Percentiles rank a stretch among this genome's conserved stretches.
These are phyloP conservation scores for Clavispora santaluciae DNA, from an alignment of 805 yeast species.

Conservation along the genomic window DNA sequence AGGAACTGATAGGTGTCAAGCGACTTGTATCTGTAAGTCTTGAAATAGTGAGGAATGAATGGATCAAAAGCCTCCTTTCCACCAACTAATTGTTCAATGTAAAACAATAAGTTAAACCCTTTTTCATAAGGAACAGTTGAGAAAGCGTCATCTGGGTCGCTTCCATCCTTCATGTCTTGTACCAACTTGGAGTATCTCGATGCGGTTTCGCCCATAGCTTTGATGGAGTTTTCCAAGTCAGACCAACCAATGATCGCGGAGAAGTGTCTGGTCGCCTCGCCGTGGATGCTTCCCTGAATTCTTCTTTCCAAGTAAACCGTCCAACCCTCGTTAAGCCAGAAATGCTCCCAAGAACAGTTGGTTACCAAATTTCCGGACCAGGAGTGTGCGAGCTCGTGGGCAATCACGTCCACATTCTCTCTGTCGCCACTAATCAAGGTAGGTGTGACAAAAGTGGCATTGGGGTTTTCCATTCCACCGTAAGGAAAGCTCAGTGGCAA, in stretches of 20 bases:
- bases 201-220: constrained; percentile 54
- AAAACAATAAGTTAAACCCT: constrained; percentile 75
- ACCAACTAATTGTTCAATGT: constrained; percentile 66
- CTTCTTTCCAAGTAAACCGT: constrained; percentile 88
- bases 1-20: constrained; percentile 79
- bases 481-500: constrained; percentile 77
- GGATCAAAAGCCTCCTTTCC: constrained; percentile 66
- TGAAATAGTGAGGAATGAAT: constrained; percentile 74
- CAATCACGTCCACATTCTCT: constrained; percentile 82
- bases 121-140: constrained; percentile 88
- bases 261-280: constrained; percentile 73
- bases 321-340: constrained; percentile 96
- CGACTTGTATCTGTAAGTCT: constrained; percentile 61
- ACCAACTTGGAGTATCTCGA: constrained; percentile 57
- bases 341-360: constrained; percentile 88
- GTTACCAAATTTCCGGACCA: constrained; percentile 93
- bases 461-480: constrained; percentile 95
- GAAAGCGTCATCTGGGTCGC: constrained; percentile 88
- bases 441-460: constrained; percentile 86
- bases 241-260: constrained; percentile 87
- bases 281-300: constrained; percentile 72
- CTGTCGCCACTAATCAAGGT: constrained; percentile 81
- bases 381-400: constrained; percentile 89
- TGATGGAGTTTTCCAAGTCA: constrained; percentile 63
- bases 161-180: constrained; percentile 61